Base-by-base conservation (phyloP, 2,329 filamentous ascomycete species). In the Pseudocercospora fuligena region DNA sequence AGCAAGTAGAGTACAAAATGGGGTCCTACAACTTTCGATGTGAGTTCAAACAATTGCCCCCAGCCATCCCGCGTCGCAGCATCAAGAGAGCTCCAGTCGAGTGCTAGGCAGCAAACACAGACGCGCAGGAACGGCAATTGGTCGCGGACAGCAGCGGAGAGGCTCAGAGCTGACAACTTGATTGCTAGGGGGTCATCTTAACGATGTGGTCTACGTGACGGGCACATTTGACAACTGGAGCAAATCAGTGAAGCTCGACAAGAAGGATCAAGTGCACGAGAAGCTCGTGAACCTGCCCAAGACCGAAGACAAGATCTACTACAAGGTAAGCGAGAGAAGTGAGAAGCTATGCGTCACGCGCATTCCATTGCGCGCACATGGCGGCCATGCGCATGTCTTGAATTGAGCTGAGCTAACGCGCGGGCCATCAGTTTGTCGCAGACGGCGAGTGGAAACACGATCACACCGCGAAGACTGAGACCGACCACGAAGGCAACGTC, bases 151-250 rank as follows among this genome's bases (percentile, higher is more conserved):
- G 16, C 29, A 36, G n/a, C 56, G 56, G 56, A 58, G 56, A 58
- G n/a, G 31, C 56, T 36, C 31, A 8, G 29, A 58, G 56, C 56
- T 58, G 56, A 58, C 56, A 31, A n/a, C 31, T 43, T 16, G 16
- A 12, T 16, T 58, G 31, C 56, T 40, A 58, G 56, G 56, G 56
- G 56, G n/a, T 12, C 56, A 95, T 79, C 84, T 89, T 74, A 94
- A 92, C 78, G 86, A 89, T 73, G 91, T 96, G 78, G 94, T 98
- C 79, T 94, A 91, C 81, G 95, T 98, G 74, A 98, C 94, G 47
- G 95, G 95, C 78, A 94, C 92, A 70, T 98, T 98, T 78, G 94
- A 98, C 82, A 87, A 92, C 82, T 99, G 95, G 95, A 86, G 87
- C 73, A 94, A 95, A 85, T 93, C 89, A 64, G 88, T 94, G 79